Evolutionary conservation across 108 stramenopile species (phyloP), one percentile per base, ranked within the genome.

Genomic region (Pseudonitzschia multiseries): DNA sequence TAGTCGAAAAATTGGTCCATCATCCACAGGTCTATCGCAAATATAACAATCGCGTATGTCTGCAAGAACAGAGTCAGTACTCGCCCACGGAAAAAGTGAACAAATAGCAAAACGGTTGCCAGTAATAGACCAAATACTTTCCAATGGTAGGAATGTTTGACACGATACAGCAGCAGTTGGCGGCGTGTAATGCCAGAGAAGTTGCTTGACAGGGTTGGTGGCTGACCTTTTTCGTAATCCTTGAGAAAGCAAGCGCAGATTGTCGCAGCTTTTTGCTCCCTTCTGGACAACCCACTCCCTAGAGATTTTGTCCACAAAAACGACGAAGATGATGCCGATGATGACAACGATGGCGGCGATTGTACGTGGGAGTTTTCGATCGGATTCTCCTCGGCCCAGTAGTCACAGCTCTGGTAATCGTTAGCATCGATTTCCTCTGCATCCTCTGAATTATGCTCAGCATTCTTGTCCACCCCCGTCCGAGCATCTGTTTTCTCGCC

Each of bases 201-300:
- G 26, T 76, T 57, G 9, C 28, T 27, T 15, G 79, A 33, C 33
- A 83, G 53, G 4, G 73, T 78, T 14, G 78, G 78, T 26, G 78
- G 68, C 10, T 79, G 64, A 20, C 72, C 71, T 36, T 46, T 52
- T 36, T 83, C 79, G 32, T 83, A 79, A 32, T 83, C 83, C 51
- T 53, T 68, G 27, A 79, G 60, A 71, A 73, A 83, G 29, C 70
- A 64, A 18, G 79, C 75, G 0, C 78, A 79, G 4, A 75, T 68
- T 18, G 74, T 60, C 42, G 66, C 42, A 12, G 65, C 66, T 31
- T 53, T 26, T 28, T 57, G 60, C 61, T 50, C 66, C 15, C 28
- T 50, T 50, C 66, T n/a, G 10, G 66, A 48, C 44, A 67, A 27
- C 3, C 61, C 41, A 20, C 36, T 62, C 2, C 61, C 61, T 26